phyloP scores from a whole-genome alignment of 78 protist genomes.

The Cyanophora paradoxa region DNA sequence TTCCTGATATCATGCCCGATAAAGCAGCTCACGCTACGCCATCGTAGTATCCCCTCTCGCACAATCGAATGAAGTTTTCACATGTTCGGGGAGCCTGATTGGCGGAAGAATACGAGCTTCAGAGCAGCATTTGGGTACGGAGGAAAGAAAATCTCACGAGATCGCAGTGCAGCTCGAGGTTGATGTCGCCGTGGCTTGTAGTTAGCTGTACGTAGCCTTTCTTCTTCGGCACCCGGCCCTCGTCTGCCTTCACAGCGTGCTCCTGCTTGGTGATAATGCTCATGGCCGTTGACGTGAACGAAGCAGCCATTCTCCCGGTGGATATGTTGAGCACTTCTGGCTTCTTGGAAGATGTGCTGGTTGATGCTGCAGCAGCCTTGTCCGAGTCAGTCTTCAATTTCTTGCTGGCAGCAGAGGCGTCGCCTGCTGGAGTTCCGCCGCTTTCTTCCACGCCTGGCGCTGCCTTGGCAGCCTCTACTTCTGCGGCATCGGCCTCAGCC shows the following conservation, averaged over 20 bases:
- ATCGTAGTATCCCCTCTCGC: constrained; percentile 18
- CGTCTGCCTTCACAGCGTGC: not conserved
- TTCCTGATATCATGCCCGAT: too few relatives aligned
- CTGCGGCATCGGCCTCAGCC: too few relatives aligned
- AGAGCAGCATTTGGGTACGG: not conserved
- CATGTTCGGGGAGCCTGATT: constrained; percentile 14
- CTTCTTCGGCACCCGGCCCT: not conserved
- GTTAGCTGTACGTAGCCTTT: constrained; percentile 9
- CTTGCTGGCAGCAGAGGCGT: too few relatives aligned
- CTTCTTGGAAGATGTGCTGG: too few relatives aligned
- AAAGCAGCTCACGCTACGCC: too few relatives aligned
- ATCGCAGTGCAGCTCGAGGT: constrained; percentile 21
- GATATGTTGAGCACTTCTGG: too few relatives aligned
- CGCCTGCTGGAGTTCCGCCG: too few relatives aligned
- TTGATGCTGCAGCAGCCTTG: too few relatives aligned
- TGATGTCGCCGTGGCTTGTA: constrained; percentile 2
- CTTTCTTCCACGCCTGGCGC: too few relatives aligned
- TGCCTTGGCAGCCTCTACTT: too few relatives aligned
- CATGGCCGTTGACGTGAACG: not conserved
- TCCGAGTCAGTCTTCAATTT: too few relatives aligned
- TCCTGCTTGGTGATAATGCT: not conserved
- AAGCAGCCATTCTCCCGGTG: not conserved
- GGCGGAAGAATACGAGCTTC: not conserved
- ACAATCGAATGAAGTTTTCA: constrained; percentile 15
- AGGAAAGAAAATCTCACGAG: not conserved